Conservation (phyloP, 1,284 basidiomycete genomes). For the Marasmius sp. region DNA sequence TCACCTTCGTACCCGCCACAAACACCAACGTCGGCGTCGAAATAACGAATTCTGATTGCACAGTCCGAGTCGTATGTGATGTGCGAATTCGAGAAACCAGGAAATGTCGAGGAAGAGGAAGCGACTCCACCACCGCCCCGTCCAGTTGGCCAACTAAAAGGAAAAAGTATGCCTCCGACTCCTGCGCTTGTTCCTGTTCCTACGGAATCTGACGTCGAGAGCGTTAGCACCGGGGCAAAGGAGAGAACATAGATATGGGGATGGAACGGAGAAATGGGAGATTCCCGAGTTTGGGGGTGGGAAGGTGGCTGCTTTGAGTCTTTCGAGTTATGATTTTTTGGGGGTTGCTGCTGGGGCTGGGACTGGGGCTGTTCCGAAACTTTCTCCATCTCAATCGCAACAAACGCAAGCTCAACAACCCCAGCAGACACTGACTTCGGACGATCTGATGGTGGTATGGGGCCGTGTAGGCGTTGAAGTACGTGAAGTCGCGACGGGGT, state of each 20-base stretch:
- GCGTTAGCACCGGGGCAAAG: constrained; percentile 21
- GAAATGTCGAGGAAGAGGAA: constrained; percentile 26
- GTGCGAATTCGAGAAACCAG: constrained; percentile 45
- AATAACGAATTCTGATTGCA: constrained; percentile 5
- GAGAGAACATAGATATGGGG: no score
- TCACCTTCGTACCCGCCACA: constrained; percentile 13
- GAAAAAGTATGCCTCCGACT: constrained; percentile 24
- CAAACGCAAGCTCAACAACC: constrained; percentile 12
- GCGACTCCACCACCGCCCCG: constrained; percentile 39
- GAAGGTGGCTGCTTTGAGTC: constrained; percentile 30
- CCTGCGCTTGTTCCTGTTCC: constrained; percentile 32
- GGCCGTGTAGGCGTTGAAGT: constrained; percentile 75
- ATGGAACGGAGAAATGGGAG: constrained; percentile 43
- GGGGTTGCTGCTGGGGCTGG: constrained; percentile 32
- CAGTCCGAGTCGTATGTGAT: constrained; percentile 51
- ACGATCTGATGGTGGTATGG: constrained; percentile 72
- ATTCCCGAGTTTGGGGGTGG: constrained; percentile 32
- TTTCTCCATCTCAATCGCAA: constrained; percentile 10
- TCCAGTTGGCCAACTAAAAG: constrained; percentile 35
- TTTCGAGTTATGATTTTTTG: constrained; percentile 50
- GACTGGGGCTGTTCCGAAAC: constrained; percentile 13
- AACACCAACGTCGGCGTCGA: no score
- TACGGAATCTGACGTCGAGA: constrained; percentile 27
- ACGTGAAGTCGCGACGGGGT: constrained; percentile 62
- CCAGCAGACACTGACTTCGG: constrained; percentile 40